phyloP scores from a whole-genome alignment of 495 filamentous ascomycete species.

The Parachaetomium inaequale region DNA sequence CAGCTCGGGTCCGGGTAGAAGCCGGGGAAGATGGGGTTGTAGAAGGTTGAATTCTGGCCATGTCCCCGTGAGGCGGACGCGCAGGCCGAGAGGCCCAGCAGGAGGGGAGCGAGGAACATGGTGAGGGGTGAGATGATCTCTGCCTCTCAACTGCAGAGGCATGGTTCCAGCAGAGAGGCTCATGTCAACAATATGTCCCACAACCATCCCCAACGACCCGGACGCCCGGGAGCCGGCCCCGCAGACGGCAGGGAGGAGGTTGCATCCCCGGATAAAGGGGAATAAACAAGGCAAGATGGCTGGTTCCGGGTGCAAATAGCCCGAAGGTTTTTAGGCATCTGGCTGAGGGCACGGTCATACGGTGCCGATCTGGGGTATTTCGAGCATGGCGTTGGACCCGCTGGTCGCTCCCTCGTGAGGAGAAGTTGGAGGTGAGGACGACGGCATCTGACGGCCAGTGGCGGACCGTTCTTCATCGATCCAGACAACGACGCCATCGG shows the following conservation, averaged over 20 bases:
- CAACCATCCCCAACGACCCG: background rate
- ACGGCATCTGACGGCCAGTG: no score
- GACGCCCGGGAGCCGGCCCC: slow-evolving; percentile 14
- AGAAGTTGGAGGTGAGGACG: background rate
- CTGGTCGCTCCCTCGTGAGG: background rate
- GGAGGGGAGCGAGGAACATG: slow-evolving; percentile 2
- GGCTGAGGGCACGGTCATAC: background rate
- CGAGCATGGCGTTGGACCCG: slow-evolving; percentile 5
- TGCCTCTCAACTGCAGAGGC: background rate
- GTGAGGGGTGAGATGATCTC: background rate
- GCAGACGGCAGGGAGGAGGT: slow-evolving; percentile 12
- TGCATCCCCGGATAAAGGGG: slow-evolving; percentile 18
- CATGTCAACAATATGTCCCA: background rate
- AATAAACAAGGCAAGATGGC: slow-evolving; percentile 3
- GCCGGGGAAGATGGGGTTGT: slow-evolving; percentile 53
- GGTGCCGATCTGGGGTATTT: slow-evolving; percentile 14
- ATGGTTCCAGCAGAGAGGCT: background rate
- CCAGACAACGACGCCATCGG: no score
- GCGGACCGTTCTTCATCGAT: no score
- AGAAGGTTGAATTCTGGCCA: slow-evolving; percentile 34
- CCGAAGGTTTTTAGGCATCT: slow-evolving; percentile 7
- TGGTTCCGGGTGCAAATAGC: slow-evolving; percentile 9
- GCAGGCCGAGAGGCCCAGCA: slow-evolving; percentile 15
- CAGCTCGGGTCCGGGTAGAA: slow-evolving; percentile 56
- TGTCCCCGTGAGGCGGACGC: slow-evolving; percentile 11